A percentile compares a stretch with the other conserved stretches of the same genome.
Conservation (phyloP, 129 eudicot species). For the Ambrosia artemisiifolia region DNA sequence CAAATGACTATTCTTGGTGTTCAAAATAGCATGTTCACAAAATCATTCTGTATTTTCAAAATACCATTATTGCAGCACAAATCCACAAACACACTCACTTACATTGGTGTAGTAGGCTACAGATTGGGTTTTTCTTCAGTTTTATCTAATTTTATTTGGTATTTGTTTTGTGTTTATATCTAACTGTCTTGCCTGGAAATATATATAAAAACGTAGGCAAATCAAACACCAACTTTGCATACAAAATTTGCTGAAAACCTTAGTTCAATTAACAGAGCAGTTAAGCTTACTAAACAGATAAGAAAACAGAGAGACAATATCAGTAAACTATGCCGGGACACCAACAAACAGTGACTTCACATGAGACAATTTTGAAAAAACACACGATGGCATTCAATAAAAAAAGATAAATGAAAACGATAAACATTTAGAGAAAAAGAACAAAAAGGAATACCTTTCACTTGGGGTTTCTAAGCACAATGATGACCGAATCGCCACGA, state of each 20-base stretch:
- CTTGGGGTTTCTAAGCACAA: constrained; percentile 91
- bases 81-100: background rate
- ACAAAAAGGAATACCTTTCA: constrained; percentile 36
- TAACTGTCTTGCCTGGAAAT: too few species aligned
- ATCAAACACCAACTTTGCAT: too few species aligned
- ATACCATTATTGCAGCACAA: background rate
- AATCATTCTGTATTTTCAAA: background rate
- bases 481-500: constrained; percentile 92
- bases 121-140: too few species aligned
- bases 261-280: background rate
- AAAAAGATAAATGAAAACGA: background rate
- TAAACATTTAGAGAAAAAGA: background rate
- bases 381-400: background rate
- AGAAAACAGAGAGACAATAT: background rate
- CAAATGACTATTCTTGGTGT: background rate
- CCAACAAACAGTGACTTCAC: constrained; percentile 1
- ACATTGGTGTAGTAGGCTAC: too few species aligned
- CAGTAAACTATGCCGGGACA: background rate
- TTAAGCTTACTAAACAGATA: background rate
- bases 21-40: background rate
- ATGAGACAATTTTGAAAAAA: background rate
- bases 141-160: too few species aligned
- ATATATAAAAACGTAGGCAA: too few species aligned
- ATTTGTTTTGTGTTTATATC: too few species aligned
- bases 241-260: too few species aligned